Evolutionary conservation across 1,284 basidiomycete genomes (phyloP).

Genomic region (Apiotrichum brassicae): DNA sequence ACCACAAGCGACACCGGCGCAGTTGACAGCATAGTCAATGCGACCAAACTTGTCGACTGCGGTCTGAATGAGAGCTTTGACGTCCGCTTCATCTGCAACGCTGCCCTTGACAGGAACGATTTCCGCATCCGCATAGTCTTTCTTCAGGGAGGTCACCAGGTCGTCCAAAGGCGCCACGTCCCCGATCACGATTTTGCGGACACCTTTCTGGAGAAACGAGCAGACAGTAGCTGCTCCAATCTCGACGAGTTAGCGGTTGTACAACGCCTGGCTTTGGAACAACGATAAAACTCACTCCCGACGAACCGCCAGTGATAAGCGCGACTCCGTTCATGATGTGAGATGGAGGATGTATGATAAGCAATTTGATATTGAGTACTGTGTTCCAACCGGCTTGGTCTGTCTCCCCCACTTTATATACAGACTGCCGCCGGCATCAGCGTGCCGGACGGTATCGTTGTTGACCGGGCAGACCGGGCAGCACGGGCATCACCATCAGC

Average conservation of each 20-base stretch:
- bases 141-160: neutral
- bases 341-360: neutral
- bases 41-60: constrained; percentile 22
- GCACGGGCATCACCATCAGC: too few species aligned
- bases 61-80: constrained; percentile 6
- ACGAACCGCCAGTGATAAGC: constrained; percentile 21
- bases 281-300: constrained; percentile 14
- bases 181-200: constrained; percentile 1
- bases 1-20: constrained; percentile 25
- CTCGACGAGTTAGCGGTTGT: too few species aligned
- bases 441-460: too few species aligned
- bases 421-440: too few species aligned
- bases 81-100: constrained; percentile 12
- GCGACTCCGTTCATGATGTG: constrained; percentile 19
- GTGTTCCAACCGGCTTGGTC: too few species aligned
- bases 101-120: constrained; percentile 8
- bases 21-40: constrained; percentile 36
- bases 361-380: too few species aligned
- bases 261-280: constrained; percentile 1
- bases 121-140: neutral
- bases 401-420: too few species aligned
- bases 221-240: constrained; percentile 11
- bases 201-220: constrained; percentile 9
- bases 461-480: too few species aligned
- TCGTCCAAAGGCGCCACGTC: neutral